These are phyloP conservation scores for Ettlia oleoabundans DNA, from an alignment of 139 green algal genomes.

Conservation along the genomic window DNA sequence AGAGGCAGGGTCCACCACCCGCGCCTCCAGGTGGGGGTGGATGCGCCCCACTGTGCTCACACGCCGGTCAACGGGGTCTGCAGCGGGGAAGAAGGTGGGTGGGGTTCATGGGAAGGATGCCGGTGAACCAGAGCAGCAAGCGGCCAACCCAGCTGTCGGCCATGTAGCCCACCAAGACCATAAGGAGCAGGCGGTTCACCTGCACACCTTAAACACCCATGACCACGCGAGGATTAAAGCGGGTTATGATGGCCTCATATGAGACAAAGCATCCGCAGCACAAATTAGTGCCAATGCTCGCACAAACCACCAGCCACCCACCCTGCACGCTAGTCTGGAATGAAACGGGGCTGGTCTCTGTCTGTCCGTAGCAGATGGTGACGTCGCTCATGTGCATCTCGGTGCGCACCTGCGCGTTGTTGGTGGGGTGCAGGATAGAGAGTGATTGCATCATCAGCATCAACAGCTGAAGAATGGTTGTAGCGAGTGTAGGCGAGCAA, in stretches of 20 bases:
- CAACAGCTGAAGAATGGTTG: too few relatives aligned
- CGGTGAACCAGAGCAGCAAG: background rate
- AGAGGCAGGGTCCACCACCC: constrained; percentile 7
- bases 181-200: too few relatives aligned
- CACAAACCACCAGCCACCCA: background rate
- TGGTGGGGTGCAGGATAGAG: background rate
- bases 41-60: constrained; percentile 41
- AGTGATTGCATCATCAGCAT: too few relatives aligned
- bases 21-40: constrained; percentile 45
- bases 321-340: constrained; percentile 40
- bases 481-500: too few relatives aligned
- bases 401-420: constrained; percentile 6
- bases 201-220: too few relatives aligned
- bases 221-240: too few relatives aligned
- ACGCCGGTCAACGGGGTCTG: constrained; percentile 37
- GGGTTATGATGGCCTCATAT: too few relatives aligned
- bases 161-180: too few relatives aligned
- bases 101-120: background rate
- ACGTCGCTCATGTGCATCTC: constrained; percentile 40
- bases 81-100: background rate
- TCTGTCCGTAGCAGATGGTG: constrained; percentile 47
- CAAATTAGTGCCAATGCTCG: too few relatives aligned
- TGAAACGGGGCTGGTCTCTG: constrained; percentile 41
- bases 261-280: too few relatives aligned
- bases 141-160: too few relatives aligned